A percentile compares a stretch with the other conserved stretches of the same genome.
phyloP scores from a whole-genome alignment of 768 basidiomycete species.

The Mrakia frigida region DNA sequence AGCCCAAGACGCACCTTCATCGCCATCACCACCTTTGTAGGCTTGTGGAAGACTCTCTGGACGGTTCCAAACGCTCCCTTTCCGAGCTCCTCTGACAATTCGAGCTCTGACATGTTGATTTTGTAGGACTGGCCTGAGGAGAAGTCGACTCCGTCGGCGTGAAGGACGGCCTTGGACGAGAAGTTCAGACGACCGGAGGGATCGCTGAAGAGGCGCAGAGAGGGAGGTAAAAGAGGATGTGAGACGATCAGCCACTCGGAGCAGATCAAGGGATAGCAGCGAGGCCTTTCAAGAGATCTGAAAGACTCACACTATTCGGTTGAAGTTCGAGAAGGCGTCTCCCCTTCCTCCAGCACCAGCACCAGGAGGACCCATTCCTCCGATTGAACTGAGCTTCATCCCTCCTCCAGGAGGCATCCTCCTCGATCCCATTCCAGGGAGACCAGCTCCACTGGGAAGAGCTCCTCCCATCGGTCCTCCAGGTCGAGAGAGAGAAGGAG shows the following conservation, averaged over 20 bases:
- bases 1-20: slow-evolving; percentile 71
- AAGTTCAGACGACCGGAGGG: slow-evolving; percentile 95
- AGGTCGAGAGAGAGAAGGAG: neutral
- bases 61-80: slow-evolving; percentile 97
- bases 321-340: slow-evolving; percentile 32
- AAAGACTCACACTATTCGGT: slow-evolving; percentile 30
- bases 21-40: slow-evolving; percentile 93
- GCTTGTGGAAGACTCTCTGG: slow-evolving; percentile 87
- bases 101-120: slow-evolving; percentile 91
- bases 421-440: slow-evolving; percentile 17
- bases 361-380: slow-evolving; percentile 13
- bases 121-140: slow-evolving; percentile 81
- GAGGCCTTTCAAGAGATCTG: no score
- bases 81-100: slow-evolving; percentile 87
- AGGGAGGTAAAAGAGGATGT: no score
- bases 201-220: slow-evolving; percentile 55
- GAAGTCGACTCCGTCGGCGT: slow-evolving; percentile 83
- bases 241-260: no score
- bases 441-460: slow-evolving; percentile 9
- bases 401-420: slow-evolving; percentile 28
- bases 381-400: slow-evolving; percentile 22
- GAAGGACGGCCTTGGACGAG: slow-evolving; percentile 83
- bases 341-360: neutral
- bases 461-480: slow-evolving; percentile 20
- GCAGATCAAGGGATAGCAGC: no score